These are phyloP conservation scores for Moniliella sp. DNA, from an alignment of 1,284 basidiomycete species.

Conservation along the genomic window DNA sequence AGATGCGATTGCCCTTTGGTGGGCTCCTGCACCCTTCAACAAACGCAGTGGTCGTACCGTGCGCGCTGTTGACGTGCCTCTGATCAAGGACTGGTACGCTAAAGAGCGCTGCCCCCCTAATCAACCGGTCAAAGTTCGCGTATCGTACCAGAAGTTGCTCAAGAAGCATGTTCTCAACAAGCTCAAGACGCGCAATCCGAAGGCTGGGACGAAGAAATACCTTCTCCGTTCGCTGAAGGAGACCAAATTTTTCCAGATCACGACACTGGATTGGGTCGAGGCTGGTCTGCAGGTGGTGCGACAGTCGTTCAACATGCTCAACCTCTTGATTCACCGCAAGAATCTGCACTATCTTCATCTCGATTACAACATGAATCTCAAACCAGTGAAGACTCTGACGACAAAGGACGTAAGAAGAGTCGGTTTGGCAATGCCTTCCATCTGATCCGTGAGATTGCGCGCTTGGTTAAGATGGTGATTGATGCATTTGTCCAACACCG, in stretches of 20 bases:
- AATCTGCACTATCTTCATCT: slow-evolving; percentile 83
- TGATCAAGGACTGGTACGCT: slow-evolving; percentile 71
- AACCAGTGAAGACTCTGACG: slow-evolving; percentile 93
- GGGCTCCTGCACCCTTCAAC: slow-evolving; percentile 89
- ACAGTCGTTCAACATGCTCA: slow-evolving; percentile 98
- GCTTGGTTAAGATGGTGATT: slow-evolving; percentile 90
- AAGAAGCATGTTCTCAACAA: slow-evolving; percentile 92
- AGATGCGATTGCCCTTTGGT: slow-evolving; percentile 92
- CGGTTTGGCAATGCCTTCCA: slow-evolving; percentile 98
- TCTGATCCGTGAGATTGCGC: slow-evolving; percentile 84
- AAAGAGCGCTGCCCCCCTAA: slow-evolving; percentile 90
- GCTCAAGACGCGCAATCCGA: slow-evolving; percentile 65
- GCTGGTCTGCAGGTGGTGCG: slow-evolving; percentile 92
- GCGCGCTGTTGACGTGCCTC: slow-evolving; percentile 76
- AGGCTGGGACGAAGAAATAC: slow-evolving; percentile 93
- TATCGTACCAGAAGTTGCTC: slow-evolving; percentile 94
- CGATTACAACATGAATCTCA: slow-evolving; percentile 83
- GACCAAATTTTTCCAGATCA: slow-evolving; percentile 98
- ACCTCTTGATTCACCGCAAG: slow-evolving; percentile 93
- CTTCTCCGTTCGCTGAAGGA: slow-evolving; percentile 83
- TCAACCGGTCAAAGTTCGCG: slow-evolving; percentile 90
- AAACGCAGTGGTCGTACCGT: slow-evolving; percentile 76
- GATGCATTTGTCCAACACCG: slow-evolving; percentile 97
- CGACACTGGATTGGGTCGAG: slow-evolving; percentile 94
- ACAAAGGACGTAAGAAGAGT: slow-evolving; percentile 99